phyloP scores from a whole-genome alignment of 345 rosid species.

The Populus simonii region DNA sequence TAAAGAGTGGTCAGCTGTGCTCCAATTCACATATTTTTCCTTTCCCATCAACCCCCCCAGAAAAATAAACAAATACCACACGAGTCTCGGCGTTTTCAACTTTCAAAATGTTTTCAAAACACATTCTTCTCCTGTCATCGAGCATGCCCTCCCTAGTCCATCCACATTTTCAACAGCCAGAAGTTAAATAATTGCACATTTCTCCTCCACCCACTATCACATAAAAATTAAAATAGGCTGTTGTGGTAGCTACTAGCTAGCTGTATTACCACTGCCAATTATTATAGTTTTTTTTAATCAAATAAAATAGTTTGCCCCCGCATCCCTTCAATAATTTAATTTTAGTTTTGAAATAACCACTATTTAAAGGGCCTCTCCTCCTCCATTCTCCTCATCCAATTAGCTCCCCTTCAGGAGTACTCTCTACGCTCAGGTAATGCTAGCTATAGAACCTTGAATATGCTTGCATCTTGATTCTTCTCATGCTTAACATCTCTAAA shows the following conservation, averaged over 20 bases:
- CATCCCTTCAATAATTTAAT: not conserved
- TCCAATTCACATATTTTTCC: not conserved
- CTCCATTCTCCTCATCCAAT: not conserved
- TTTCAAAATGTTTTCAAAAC: not conserved
- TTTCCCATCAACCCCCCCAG: not conserved
- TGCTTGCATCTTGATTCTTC: not conserved
- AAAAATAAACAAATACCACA: not conserved
- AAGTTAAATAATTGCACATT: not conserved
- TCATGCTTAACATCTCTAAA: not conserved
- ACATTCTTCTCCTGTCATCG: not conserved
- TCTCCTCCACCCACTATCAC: not conserved
- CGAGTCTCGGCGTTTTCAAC: not conserved
- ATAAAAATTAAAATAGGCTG: not conserved
- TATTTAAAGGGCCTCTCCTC: conserved; percentile 2
- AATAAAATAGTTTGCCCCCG: not conserved
- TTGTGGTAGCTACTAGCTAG: not conserved
- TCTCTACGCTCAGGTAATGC: not conserved
- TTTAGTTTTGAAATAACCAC: not conserved
- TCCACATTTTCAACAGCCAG: not conserved
- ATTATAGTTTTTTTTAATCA: not conserved
- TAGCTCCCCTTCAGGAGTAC: not conserved
- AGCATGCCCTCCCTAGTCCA: not conserved
- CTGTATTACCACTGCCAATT: not conserved
- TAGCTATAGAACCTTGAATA: not conserved
- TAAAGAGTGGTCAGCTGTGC: too few relatives aligned